These are phyloP conservation scores for Lactarius quietus DNA, from an alignment of 768 basidiomycete genomes.

Conservation along the genomic window DNA sequence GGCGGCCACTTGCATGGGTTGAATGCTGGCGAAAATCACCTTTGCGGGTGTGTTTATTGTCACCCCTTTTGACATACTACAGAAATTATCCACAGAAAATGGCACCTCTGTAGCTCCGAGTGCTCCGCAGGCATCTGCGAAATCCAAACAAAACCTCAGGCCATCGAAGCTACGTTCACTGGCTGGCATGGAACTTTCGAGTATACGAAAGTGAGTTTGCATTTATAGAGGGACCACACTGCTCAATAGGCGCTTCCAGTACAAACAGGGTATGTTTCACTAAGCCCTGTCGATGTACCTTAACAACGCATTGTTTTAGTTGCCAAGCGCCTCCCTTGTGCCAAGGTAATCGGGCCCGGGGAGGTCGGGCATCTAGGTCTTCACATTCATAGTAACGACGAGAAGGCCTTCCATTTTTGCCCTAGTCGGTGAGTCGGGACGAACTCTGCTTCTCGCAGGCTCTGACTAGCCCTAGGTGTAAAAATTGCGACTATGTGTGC, in stretches of 20 bases:
- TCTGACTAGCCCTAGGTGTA: slow-evolving; percentile 38
- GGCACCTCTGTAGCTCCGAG: slow-evolving; percentile 42
- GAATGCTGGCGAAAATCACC: slow-evolving; percentile 39
- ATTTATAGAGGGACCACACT: too few relatives aligned
- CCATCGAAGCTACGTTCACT: slow-evolving; percentile 58
- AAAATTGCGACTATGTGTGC: slow-evolving; percentile 54
- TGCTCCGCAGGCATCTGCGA: slow-evolving; percentile 53
- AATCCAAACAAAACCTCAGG: slow-evolving; percentile 54
- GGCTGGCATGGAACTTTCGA: slow-evolving; percentile 56
- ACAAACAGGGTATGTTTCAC: slow-evolving; percentile 44
- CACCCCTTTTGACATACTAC: not conserved
- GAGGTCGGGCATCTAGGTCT: slow-evolving; percentile 40
- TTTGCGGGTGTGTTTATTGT: slow-evolving; percentile 48
- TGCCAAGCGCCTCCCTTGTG: slow-evolving; percentile 48
- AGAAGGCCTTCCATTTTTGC: slow-evolving; percentile 50
- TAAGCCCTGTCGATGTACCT: too few relatives aligned
- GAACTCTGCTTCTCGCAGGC: not conserved
- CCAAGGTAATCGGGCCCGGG: slow-evolving; percentile 43
- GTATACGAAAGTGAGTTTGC: slow-evolving; percentile 51
- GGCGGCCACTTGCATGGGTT: slow-evolving; percentile 50
- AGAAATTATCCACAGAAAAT: slow-evolving; percentile 37
- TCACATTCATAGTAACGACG: slow-evolving; percentile 48
- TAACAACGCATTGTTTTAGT: slow-evolving; percentile 31
- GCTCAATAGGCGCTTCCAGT: slow-evolving; percentile 33
- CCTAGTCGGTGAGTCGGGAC: slow-evolving; percentile 38